phyloP scores from a whole-genome alignment of 305 asterid species.

The Nicotiana rustica region DNA sequence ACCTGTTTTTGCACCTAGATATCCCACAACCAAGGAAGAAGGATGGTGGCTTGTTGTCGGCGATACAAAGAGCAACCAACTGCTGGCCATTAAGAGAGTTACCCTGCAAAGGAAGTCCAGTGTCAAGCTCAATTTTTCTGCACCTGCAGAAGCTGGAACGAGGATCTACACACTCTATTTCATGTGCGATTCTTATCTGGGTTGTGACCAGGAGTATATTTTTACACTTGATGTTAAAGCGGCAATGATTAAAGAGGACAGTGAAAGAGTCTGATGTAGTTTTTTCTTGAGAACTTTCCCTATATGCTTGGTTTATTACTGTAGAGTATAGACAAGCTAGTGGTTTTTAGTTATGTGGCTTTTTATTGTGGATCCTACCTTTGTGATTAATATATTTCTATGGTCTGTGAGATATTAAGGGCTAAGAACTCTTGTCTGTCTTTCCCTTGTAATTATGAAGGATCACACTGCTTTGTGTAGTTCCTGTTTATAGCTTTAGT shows the following conservation, averaged over 20 bases:
- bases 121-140: conserved; percentile 76
- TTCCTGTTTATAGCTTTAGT: too few species aligned
- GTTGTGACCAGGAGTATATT: conserved; percentile 88
- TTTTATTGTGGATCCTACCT: too few species aligned
- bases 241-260: conserved; percentile 48
- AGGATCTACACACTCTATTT: conserved; percentile 75
- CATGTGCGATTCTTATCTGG: conserved; percentile 92
- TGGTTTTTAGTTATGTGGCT: too few species aligned
- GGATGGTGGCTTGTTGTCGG: conserved; percentile 99
- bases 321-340: too few species aligned
- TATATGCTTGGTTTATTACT: too few species aligned
- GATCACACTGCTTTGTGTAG: too few species aligned
- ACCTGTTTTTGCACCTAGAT: conserved; percentile 87
- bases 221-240: conserved; percentile 79
- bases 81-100: conserved; percentile 88
- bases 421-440: too few species aligned
- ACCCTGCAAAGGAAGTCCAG: conserved; percentile 79
- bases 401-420: too few species aligned
- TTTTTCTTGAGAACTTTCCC: background rate
- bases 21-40: conserved; percentile 84
- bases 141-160: conserved; percentile 76
- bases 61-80: conserved; percentile 81
- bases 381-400: too few species aligned
- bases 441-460: too few species aligned
- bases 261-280: conserved; percentile 26